Base-by-base conservation (phyloP, 192 early-diverging fungal species). In the Linderina pennispora region DNA sequence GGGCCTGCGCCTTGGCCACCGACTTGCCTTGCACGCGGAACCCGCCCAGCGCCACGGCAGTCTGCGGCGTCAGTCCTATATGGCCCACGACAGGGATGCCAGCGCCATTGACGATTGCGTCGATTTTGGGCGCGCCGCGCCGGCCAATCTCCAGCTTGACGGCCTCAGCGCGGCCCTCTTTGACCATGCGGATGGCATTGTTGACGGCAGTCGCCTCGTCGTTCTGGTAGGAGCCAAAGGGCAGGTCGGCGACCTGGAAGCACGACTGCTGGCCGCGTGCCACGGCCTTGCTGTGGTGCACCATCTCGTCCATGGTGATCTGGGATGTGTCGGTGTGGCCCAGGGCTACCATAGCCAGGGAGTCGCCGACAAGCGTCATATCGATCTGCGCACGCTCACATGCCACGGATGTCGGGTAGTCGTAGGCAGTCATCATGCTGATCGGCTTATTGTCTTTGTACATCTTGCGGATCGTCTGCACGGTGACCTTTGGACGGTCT, bases 81-180 rank as follows among this genome's bases (percentile, higher is more conserved):
- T 99, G 97, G 2, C 86, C 94, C 16, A 97, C 58, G 6, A 99
- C 93, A 10, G 97, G 93, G 19, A 97, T 88, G 18, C 97, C 97
- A 2, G 92, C 85, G 36, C 62, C 68, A 22, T 75, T 47, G 1
- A 86, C 89, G 21, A 99, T 86, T 10, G 80, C 75, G 20, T 74
- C 58, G 38, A 94, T 76, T 11, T 89, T 91, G 23, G 79, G 60
- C 4, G 81, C 81, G 65, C 91, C 88, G 43, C 94, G 91, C 3
- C 72, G 76, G 6, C 97, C 94, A 28, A 91, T 92, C 67, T 99
- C 94, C 22, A 99, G 66, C 77, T 99, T 99, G 24, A 99, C 89
- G 3, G 89, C 93, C 50, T 96, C 96, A 15, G 85, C 84, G 36
- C 83, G 75, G 16, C 92, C 94, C 50, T 99, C 97, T 43, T 88